These are phyloP conservation scores for Linnemannia schmuckeri DNA, from an alignment of 192 early-diverging fungal genomes.

Conservation along the genomic window DNA sequence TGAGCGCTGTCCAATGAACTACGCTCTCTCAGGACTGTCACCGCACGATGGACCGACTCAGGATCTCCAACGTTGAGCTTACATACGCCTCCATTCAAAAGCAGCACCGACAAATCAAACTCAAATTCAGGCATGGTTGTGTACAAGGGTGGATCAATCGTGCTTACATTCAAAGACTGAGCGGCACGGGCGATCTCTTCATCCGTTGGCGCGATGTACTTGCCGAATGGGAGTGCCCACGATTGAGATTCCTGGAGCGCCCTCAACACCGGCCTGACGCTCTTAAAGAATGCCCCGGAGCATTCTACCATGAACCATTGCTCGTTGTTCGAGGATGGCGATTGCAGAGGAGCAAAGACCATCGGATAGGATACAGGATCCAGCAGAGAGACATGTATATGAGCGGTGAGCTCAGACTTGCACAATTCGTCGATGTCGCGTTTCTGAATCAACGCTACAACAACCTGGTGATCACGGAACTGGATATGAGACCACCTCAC, in stretches of 20 bases:
- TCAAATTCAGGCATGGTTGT: slow-evolving; percentile 26
- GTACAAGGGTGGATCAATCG: slow-evolving; percentile 36
- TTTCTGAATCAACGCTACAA: background rate
- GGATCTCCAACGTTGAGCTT: slow-evolving; percentile 2
- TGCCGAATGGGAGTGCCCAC: slow-evolving; percentile 34
- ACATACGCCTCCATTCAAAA: background rate
- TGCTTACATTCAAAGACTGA: background rate
- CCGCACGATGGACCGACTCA: background rate
- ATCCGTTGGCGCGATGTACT: slow-evolving; percentile 39
- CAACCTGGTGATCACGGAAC: background rate
- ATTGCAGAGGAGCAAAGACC: background rate
- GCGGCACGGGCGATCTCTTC: background rate
- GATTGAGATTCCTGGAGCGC: slow-evolving; percentile 21
- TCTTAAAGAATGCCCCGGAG: slow-evolving; percentile 27
- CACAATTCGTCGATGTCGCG: background rate
- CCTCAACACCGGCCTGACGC: slow-evolving; percentile 28
- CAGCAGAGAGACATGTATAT: background rate
- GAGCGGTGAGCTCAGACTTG: background rate
- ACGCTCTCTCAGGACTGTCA: background rate
- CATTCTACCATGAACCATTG: slow-evolving; percentile 43
- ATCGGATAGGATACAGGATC: background rate
- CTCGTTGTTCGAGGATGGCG: background rate
- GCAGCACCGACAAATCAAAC: slow-evolving; percentile 31
- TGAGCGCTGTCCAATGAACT: slow-evolving; percentile 61
- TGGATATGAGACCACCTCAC: background rate